A percentile compares a stretch with the other conserved stretches of the same genome.
These are phyloP conservation scores for Parasitella parasitica DNA, from an alignment of 371 early-diverging fungal genomes.

Conservation along the genomic window DNA sequence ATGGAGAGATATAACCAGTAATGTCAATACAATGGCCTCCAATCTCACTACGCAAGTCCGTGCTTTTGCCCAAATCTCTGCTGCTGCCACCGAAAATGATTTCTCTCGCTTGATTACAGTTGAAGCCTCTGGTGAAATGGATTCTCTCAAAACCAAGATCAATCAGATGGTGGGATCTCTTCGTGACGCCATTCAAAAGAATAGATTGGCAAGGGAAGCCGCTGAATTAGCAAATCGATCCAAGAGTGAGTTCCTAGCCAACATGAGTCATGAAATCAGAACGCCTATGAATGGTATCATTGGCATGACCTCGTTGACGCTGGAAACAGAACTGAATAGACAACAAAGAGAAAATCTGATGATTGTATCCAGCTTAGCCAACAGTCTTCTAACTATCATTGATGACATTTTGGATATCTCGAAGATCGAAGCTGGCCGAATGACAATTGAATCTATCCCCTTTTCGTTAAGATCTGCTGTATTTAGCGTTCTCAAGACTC, in stretches of 20 bases:
- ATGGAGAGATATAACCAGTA: constrained; percentile 67
- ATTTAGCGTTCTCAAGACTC: constrained; percentile 66
- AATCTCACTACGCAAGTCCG: constrained; percentile 62
- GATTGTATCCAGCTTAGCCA: constrained; percentile 68
- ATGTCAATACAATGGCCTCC: constrained; percentile 54
- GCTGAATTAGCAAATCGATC: constrained; percentile 76
- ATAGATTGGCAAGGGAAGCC: constrained; percentile 69
- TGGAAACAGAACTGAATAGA: constrained; percentile 65
- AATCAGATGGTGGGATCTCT: constrained; percentile 71
- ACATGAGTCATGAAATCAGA: constrained; percentile 75
- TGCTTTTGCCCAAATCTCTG: constrained; percentile 63
- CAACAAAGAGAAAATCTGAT: constrained; percentile 76
- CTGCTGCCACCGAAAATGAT: constrained; percentile 67
- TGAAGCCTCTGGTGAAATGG: constrained; percentile 76
- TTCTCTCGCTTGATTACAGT: constrained; percentile 68
- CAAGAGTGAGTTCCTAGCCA: constrained; percentile 75
- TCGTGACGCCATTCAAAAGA: constrained; percentile 70
- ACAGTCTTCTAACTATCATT: constrained; percentile 70
- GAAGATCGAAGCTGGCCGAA: constrained; percentile 80
- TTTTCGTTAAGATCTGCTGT: constrained; percentile 70
- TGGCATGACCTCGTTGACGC: constrained; percentile 69
- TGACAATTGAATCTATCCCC: constrained; percentile 68
- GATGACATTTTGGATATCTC: constrained; percentile 84
- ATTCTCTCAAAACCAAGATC: constrained; percentile 75
- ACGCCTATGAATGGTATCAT: constrained; percentile 83